phyloP scores from a whole-genome alignment of 2,329 filamentous ascomycete species.

The Colletotrichum liriopes region DNA sequence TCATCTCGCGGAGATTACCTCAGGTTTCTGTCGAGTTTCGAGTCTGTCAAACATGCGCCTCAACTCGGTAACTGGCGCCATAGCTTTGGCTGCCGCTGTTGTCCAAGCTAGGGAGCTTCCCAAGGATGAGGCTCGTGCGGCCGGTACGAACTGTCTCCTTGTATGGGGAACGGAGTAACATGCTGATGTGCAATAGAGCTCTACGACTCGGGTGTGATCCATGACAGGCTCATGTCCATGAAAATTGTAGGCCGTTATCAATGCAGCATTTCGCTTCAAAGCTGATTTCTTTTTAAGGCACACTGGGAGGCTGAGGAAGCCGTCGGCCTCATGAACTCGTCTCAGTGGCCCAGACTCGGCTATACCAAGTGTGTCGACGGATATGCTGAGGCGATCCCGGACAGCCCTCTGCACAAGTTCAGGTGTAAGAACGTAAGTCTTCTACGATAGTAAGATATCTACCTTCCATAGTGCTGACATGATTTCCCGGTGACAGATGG shows the following conservation, averaged over 20 bases:
- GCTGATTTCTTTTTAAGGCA: conserved; percentile 6
- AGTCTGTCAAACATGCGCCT: conserved; percentile 40
- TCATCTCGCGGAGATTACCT: not conserved
- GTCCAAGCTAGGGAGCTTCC: conserved; percentile 44
- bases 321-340: conserved; percentile 45
- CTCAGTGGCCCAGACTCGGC: conserved; percentile 45
- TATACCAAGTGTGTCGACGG: conserved; percentile 47
- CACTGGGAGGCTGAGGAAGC: conserved; percentile 44
- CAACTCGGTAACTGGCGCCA: conserved; percentile 38
- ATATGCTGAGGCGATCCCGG: conserved; percentile 44
- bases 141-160: conserved; percentile 20
- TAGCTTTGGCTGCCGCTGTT: conserved; percentile 36
- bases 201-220: conserved; percentile 46
- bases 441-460: not conserved
- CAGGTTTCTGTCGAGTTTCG: not conserved
- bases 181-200: conserved; percentile 38
- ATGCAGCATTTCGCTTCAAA: accelerated
- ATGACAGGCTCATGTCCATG: conserved; percentile 45
- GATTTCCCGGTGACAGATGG: conserved; percentile 49
- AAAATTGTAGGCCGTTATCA: conserved; percentile 30
- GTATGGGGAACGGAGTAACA: not conserved
- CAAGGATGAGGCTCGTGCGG: conserved; percentile 44
- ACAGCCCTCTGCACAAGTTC: conserved; percentile 45
- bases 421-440: conserved; percentile 45
- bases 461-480: too few relatives aligned